Evolutionary conservation across 2,329 filamentous ascomycete genomes (phyloP).

Genomic region (Penicillium sp.): DNA sequence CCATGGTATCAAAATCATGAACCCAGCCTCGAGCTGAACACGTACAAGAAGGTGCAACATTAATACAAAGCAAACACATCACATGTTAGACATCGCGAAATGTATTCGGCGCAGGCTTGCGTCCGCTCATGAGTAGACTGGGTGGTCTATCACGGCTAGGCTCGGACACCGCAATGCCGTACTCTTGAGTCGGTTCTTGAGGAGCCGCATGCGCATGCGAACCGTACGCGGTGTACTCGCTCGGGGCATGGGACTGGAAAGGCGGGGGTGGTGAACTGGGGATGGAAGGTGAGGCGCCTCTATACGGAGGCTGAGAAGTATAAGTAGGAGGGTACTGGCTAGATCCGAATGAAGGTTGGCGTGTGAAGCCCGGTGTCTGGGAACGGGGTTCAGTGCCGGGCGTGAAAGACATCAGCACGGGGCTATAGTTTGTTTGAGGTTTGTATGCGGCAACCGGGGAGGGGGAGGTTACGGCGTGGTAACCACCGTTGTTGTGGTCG

Average conservation of each 20-base stretch:
- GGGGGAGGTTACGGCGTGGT: conserved; percentile 17
- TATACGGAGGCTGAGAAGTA: conserved; percentile 19
- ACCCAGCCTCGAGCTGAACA: not conserved
- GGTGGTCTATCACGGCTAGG: conserved; percentile 35
- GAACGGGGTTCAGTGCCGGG: conserved; percentile 9
- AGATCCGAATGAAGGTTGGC: conserved; percentile 26
- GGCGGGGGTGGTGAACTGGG: conserved; percentile 33
- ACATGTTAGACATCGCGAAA: conserved; percentile 33
- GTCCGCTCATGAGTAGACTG: conserved; percentile 41
- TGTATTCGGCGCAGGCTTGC: conserved; percentile 36
- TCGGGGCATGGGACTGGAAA: conserved; percentile 21
- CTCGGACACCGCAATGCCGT: conserved; percentile 11
- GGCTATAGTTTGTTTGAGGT: conserved; percentile 23
- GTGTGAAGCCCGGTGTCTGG: conserved; percentile 17
- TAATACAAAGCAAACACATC: not conserved
- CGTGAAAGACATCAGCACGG: conserved; percentile 23
- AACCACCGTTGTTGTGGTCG: conserved; percentile 12
- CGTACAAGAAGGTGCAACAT: not conserved
- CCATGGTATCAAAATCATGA: conserved; percentile 16
- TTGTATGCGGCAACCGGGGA: conserved; percentile 24
- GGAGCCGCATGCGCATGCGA: not conserved
- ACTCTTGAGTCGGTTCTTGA: not conserved
- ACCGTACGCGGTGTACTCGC: conserved; percentile 11
- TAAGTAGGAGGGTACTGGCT: conserved; percentile 26
- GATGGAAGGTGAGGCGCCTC: conserved; percentile 17